phyloP scores from a whole-genome alignment of 805 yeast genomes.

The Candida succiphila region DNA sequence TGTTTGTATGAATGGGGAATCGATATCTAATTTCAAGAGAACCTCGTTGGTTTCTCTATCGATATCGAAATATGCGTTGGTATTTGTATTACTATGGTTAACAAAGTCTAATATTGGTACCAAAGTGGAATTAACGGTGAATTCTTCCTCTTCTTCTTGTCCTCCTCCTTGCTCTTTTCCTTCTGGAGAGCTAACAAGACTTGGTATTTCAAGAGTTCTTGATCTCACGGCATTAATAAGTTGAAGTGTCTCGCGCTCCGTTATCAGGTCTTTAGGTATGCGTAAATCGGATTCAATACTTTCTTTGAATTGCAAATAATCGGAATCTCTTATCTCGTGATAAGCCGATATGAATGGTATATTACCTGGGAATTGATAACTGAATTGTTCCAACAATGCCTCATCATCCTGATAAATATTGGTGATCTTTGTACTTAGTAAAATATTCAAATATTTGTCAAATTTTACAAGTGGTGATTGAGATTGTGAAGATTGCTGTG shows the following conservation, averaged over 20 bases:
- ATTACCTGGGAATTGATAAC: constrained; percentile 9
- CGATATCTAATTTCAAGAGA: constrained; percentile 23
- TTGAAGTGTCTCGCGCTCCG: constrained; percentile 9
- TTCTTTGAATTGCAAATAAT: constrained; percentile 7
- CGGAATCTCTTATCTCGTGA: constrained; percentile 2
- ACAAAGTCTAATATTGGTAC: constrained; percentile 64
- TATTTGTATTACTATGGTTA: constrained; percentile 38
- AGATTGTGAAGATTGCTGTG: neutral
- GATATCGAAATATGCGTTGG: constrained; percentile 54
- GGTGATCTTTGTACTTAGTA: constrained; percentile 23
- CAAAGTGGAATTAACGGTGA: constrained; percentile 39
- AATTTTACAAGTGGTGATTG: constrained; percentile 13
- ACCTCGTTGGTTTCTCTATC: constrained; percentile 35
- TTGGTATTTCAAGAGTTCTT: constrained; percentile 59
- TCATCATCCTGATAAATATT: constrained; percentile 18
- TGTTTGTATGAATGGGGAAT: neutral
- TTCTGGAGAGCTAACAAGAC: constrained; percentile 2
- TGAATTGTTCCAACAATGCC: constrained; percentile 13
- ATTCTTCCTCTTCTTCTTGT: constrained; percentile 24
- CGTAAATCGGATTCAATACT: constrained; percentile 2
- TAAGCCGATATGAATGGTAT: constrained; percentile 4
- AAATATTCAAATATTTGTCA: constrained; percentile 22
- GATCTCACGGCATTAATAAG: constrained; percentile 39
- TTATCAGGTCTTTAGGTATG: constrained; percentile 1
- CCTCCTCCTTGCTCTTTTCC: constrained; percentile 11